Base-by-base conservation (phyloP, 768 basidiomycete genomes). In the Lentinula detonsa region DNA sequence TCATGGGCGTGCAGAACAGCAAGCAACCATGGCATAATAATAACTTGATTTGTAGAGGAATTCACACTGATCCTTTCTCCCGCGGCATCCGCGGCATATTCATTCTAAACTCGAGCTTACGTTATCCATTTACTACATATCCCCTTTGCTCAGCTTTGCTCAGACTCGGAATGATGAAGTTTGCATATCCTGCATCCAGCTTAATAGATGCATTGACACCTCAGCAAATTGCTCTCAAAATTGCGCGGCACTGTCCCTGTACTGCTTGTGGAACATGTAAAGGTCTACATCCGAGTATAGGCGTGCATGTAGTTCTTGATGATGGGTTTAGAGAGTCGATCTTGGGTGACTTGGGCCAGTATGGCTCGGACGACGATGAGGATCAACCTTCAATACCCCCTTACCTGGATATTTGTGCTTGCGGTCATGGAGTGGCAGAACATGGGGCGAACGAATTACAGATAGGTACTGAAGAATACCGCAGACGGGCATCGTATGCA, bases 161-260 rank as follows among this genome's bases (percentile, higher is more conserved):
- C 23, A 43, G 28, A 11, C 31, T 31, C 18, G 21, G 56, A 45
- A 64, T 50, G 58, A 88, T 89, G 87, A 88, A 82, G 73, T 73
- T 80, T 60, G 76, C 83, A 57, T 92, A 92, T 73, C 90, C 90
- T 39, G 76, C 81, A 35, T 81, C 83, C n/a, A 77, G 82, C 66
- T 72, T 78, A 53, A 70, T 78, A 62, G 73, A 78, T 43, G 72
- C 74, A 15, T 79, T 88, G 55, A 78, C 76, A 18, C 70, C 82
- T 56, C 71, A 77, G 39, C 79, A 82, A 9, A 71, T 86, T 1
- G 74, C 85, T 13, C 78, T 92, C 65, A 95, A 93, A 76, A 88
- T 94, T 60, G 90, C 94, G 5, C 83, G 94, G 15, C 93, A 93
- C 73, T 83, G 89, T 3, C 76, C 80, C 0, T 96, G 94, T 69